Evolutionary conservation across 148 eudicot species (phyloP).

Genomic region (Limonium bicolor): DNA sequence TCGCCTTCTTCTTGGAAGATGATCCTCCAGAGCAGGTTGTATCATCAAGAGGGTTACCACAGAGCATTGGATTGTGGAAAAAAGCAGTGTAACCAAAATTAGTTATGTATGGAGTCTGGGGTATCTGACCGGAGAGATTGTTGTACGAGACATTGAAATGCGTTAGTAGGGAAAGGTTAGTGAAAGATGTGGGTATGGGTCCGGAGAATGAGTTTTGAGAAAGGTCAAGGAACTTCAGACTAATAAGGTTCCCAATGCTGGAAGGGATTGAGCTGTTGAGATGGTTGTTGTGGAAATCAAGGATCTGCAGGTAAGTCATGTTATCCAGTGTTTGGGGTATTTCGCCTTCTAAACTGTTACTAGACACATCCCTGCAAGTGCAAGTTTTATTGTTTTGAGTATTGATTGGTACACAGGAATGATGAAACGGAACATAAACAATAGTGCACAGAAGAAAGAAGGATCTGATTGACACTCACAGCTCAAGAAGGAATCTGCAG

Average conservation of each 20-base stretch:
- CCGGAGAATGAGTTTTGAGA: constrained; percentile 67
- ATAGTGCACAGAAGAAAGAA: neutral
- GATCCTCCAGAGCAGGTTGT: constrained; percentile 14
- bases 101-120: constrained; percentile 32
- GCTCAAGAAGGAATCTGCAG: constrained; percentile 82
- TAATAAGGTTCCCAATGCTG: constrained; percentile 47
- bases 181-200: constrained; percentile 48
- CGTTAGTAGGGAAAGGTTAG: constrained; percentile 36
- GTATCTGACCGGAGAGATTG: constrained; percentile 55
- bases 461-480: constrained; percentile 45
- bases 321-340: constrained; percentile 68
- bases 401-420: neutral
- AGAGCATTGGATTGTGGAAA: constrained; percentile 53
- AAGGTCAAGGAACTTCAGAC: constrained; percentile 44
- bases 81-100: constrained; percentile 54
- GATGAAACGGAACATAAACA: neutral
- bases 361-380: constrained; percentile 91
- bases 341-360: constrained; percentile 67
- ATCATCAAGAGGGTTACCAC: constrained; percentile 44
- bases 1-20: constrained; percentile 39
- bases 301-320: constrained; percentile 59
- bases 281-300: constrained; percentile 61
- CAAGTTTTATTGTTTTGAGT: constrained; percentile 9
- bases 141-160: constrained; percentile 77
- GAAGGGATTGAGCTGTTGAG: constrained; percentile 58